Percentiles rank a stretch among this genome's conserved stretches.
Evolutionary conservation across 2,329 filamentous ascomycete genomes (phyloP).

Genomic region (Fusarium domesticum): DNA sequence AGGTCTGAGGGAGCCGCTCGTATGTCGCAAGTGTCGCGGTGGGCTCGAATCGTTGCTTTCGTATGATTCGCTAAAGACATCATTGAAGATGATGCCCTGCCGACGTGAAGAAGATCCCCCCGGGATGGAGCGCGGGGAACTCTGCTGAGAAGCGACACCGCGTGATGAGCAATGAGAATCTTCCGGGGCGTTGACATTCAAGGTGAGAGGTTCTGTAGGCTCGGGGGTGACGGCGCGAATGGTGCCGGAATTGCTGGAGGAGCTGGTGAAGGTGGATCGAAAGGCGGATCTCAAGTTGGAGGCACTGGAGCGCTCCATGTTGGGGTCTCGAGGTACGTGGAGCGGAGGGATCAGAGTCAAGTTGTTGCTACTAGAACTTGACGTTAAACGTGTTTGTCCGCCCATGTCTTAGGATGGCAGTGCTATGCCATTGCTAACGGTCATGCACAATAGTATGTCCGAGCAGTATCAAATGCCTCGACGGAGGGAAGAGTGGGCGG

Average conservation of each 20-base stretch:
- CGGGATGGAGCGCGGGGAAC: constrained; percentile 33
- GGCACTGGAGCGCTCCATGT: constrained; percentile 37
- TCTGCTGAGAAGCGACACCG: constrained; percentile 31
- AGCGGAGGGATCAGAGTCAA: constrained; percentile 34
- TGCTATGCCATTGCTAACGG: constrained; percentile 45
- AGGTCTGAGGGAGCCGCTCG: constrained; percentile 43
- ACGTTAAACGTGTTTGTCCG: constrained; percentile 37
- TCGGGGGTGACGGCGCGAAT: constrained; percentile 69
- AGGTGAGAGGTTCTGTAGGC: constrained; percentile 35
- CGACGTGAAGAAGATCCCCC: constrained; percentile 45
- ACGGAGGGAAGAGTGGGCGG: constrained; percentile 6
- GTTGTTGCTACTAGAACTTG: constrained; percentile 36
- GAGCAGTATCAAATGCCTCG: constrained; percentile 32
- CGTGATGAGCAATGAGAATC: constrained; percentile 26
- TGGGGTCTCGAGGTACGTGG: constrained; percentile 29
- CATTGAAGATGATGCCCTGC: constrained; percentile 61
- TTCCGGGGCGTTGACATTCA: constrained; percentile 16
- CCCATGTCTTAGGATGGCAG: constrained; percentile 47
- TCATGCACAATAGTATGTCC: constrained; percentile 36
- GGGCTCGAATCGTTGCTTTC: constrained; percentile 44
- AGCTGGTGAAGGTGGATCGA: constrained; percentile 28
- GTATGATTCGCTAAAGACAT: constrained; percentile 50
- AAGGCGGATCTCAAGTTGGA: constrained; percentile 36
- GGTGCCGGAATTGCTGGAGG: constrained; percentile 44
- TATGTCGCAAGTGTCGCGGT: constrained; percentile 34